Base-by-base conservation (phyloP, 371 early-diverging fungal genomes). In the Mortierella sp. region DNA sequence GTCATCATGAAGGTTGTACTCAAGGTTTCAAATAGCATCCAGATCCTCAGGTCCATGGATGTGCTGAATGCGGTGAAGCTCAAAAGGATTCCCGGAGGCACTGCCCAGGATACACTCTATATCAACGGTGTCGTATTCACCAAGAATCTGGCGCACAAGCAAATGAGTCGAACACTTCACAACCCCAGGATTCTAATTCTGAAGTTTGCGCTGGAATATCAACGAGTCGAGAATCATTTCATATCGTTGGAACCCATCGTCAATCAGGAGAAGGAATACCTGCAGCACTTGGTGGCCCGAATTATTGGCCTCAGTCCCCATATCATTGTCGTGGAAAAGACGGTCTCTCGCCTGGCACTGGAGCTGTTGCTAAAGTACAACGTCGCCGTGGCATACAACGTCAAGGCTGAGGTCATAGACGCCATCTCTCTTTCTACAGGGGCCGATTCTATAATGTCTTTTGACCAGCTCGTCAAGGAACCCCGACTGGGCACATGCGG, bases 61-160 rank as follows among this genome's bases (percentile, higher is more conserved):
- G 86, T 95, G 54, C 86, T 93, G n/a, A 89, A 91, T 27, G 94
- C 92, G 59, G 91, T 98, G 57, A 95, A 95, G 69, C 90, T 97
- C 73, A 98, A 98, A 71, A 90, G 90, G 63, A 91, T 97, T 24
- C 92, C 96, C 0, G 96, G 96, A 12, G 96, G 95, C 2, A 45
- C 68, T 25, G 92, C 94, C 0, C 57, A 74, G 29, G 93, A 95
- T 69, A 89, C 91, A 40, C 85, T 89, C 43, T 94, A 90, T 67
- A 83, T 97, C 34, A 80, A 88, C 27, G 95, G 94, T 8, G 86
- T 95, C 4, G 96, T 96, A 4, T 91, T 90, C 63, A 87, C 95
- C 24, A 96, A 95, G 76, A 91, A 90, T 61, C 84, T 96, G 6
- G 92, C 92, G 0, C 96, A 98, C 79, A 94, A 95, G 63, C 81